Evolutionary conservation across 148 eudicot genomes (phyloP), one percentile per base, ranked within the genome.

Genomic region (Pharnaceum exiguum): DNA sequence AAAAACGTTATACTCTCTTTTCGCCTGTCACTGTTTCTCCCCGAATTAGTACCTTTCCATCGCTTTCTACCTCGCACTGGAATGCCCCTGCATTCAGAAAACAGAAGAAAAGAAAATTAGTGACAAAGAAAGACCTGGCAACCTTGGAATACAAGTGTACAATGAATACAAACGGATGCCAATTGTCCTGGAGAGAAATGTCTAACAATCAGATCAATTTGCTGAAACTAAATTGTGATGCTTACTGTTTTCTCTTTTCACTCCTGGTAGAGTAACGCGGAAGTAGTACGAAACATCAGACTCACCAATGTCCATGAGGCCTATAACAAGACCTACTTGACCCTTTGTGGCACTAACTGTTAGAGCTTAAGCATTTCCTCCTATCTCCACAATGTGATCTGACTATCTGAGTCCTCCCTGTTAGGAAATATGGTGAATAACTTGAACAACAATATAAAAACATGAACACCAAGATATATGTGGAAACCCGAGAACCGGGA

Each of bases 201-300:
- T 32, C 26, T 9, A 33, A 5, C 2, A 7, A 27, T 7, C 10
- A 8, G n/a, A 29, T 12, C 12, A 61, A 28, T 15, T 13, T 15
- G 21, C 17, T 60, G 7, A 43, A n/a, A 33, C 38, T 18, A 27
- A 23, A 24, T 18, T 33, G 51, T 30, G 54, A 28, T 25, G 77
- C 98, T 87, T 82, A 91, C 98, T 69, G 71, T 82, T 85, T 63
- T 87, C 90, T 72, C 95, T 79, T 68, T 70, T 82, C 16, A 91
- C 95, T 51, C 98, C 98, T 4, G 98, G 98, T 68, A 91, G 98
- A n/a, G 98, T 84, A 28, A 91, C 83, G 0, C 90, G 86, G 52
- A 91, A 91, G 24, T 87, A 60, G 77, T 87, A 87, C 30, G 98
- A 77, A 67, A 87, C 94, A 16, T 77, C 75, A 0, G 78, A 70